A percentile compares a stretch with the other conserved stretches of the same genome.
Evolutionary conservation across 2,329 filamentous ascomycete species (phyloP).

Genomic region (Diaporthe vaccinii): DNA sequence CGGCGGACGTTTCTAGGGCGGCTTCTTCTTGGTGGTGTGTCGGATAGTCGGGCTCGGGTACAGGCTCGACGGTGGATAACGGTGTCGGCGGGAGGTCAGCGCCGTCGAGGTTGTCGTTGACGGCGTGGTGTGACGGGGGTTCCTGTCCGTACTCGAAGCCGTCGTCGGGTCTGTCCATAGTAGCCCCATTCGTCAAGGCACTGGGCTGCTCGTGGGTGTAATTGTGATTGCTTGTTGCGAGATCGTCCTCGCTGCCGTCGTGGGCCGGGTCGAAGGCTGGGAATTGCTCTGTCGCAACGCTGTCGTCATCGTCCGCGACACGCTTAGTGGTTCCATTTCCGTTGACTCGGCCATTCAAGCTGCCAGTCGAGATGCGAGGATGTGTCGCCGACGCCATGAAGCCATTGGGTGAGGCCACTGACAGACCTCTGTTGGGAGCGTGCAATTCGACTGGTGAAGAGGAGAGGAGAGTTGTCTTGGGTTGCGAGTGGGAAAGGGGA

Average conservation of each 20-base stretch:
- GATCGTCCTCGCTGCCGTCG: constrained; percentile 38
- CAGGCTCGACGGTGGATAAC: constrained; percentile 26
- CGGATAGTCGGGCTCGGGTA: constrained; percentile 27
- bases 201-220: constrained; percentile 36
- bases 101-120: neutral
- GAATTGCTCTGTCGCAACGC: constrained; percentile 40
- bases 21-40: constrained; percentile 12
- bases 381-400: constrained; percentile 41
- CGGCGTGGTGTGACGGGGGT: neutral
- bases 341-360: constrained; percentile 38
- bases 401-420: constrained; percentile 40
- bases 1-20: neutral
- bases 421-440: constrained; percentile 13
- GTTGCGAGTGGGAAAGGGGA: constrained; percentile 13
- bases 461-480: neutral
- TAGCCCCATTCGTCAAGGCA: neutral
- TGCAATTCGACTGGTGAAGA: neutral
- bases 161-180: neutral
- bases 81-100: constrained; percentile 22
- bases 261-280: constrained; percentile 41
- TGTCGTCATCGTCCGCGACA: constrained; percentile 38
- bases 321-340: constrained; percentile 28
- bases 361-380: constrained; percentile 26
- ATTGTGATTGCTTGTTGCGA: constrained; percentile 18
- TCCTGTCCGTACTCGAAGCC: neutral